Evolutionary conservation across 805 yeast genomes (phyloP), one percentile per base, ranked within the genome.

Genomic region (Hanseniaspora taiwanica): DNA sequence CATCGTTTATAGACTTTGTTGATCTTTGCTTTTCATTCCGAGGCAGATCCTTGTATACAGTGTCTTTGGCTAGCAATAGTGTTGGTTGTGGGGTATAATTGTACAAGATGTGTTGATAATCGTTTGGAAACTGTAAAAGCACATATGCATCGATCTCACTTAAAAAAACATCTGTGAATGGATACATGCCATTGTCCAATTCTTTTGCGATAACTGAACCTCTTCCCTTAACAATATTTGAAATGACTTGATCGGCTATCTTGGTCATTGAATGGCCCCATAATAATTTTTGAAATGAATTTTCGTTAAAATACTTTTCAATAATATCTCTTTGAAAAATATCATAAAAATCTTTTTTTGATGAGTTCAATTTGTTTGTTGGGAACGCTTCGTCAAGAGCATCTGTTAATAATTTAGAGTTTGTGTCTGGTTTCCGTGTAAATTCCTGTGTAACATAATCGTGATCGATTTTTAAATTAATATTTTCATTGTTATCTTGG

Each of bases 141-240:
- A 64, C 56, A 50, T 81, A 85, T 2, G 73, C 71, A 35, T 63
- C 64, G 8, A 84, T 62, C 53, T 87, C 96, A 1, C 77, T 71
- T 20, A 64, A 63, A n/a, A 84, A 62, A 1, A 83, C 72, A 43
- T 86, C 96, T 35, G 86, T 66, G 39, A 85, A 58, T 1, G 96
- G 96, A 52, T 71, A 81, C 3, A 81, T 50, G 8, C 76, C 63
- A 46, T 73, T 76, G 6, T 77, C 62, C 19, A 80, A 53, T 9
- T 65, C 56, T 4, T 61, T 53, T 20, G 82, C 70, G 6, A 87
- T 69, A 25, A 68, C 68, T 2, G 80, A 66, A 0, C 96, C 97
- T 45, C 95, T 69, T 10, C 97, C 97, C 50, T 78, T 82, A 4
- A 85, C 86, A 0, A 94, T 79, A 40, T 82, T 59, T 0, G 93